Percentiles rank a stretch among this genome's conserved stretches.
Evolutionary conservation across 768 basidiomycete genomes (phyloP).

Genomic region (Austroboletus eburneus): DNA sequence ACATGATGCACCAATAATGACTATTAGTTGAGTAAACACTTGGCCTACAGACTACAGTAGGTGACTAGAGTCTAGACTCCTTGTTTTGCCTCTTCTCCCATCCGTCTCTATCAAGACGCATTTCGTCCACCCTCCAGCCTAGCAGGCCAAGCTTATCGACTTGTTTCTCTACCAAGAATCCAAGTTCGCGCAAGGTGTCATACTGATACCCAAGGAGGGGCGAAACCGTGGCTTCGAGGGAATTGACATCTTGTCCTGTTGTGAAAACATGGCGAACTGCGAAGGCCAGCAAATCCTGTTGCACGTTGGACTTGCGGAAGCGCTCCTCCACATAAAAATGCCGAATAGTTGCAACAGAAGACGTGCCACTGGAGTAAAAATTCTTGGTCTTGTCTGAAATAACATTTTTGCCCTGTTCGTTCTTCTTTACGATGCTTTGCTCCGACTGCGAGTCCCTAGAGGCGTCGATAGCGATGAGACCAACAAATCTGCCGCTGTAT

Average conservation of each 20-base stretch:
- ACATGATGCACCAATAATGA: conserved; percentile 21
- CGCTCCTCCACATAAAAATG: conserved; percentile 72
- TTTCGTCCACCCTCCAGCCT: conserved; percentile 49
- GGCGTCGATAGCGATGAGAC: conserved; percentile 69
- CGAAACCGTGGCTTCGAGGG: conserved; percentile 44
- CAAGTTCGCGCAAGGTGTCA: conserved; percentile 40
- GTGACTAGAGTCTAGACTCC: background rate
- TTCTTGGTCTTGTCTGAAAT: conserved; percentile 10
- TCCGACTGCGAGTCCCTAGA: conserved; percentile 37
- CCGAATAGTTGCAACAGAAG: conserved; percentile 59
- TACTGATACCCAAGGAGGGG: conserved; percentile 50
- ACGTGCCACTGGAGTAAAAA: conserved; percentile 31
- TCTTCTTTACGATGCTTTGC: conserved; percentile 22
- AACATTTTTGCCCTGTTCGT: conserved; percentile 12
- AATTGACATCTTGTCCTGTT: conserved; percentile 36
- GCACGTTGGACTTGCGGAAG: conserved; percentile 53
- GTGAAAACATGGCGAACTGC: conserved; percentile 58
- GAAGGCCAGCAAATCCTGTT: conserved; percentile 62
- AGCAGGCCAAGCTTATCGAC: conserved; percentile 49
- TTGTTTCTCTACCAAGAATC: conserved; percentile 46
- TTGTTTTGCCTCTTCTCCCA: conserved; percentile 39
- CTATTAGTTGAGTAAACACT: background rate
- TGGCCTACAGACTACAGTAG: too few species aligned
- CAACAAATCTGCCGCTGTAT: conserved; percentile 53
- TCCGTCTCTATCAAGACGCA: conserved; percentile 40